Base-by-base conservation (phyloP, 257 asterid genomes). In the Penstemon barbatus region DNA sequence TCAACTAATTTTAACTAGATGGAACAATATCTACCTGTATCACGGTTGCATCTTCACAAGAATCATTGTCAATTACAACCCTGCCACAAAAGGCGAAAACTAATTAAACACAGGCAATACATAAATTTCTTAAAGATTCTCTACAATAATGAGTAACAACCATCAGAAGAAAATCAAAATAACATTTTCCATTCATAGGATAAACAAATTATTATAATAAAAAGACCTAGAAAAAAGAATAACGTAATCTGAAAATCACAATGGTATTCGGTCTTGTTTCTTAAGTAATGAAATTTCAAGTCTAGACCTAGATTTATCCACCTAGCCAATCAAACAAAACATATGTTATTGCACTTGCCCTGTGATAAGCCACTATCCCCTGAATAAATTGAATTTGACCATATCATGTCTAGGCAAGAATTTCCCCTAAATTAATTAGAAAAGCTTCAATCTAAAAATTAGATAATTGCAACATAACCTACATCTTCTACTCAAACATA, bases 51-150 rank as follows among this genome's bases (percentile, higher is more conserved):
- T 86, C 87, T 68, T 78, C 80, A 64, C 88, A 75, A 11, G 94
- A 73, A 63, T 80, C 79, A 8, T 89, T 89, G 75, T 89, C 94
- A 49, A 86, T 81, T 10, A 84, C 89, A 73, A 86, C 96, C 84
- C 96, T 89, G 88, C 76, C 77, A 77, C 63, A 65, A 65, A 45
- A 66, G 79, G 57, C 63, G 57, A 57, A 3, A 61, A 15, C 18
- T 43, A 38, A 67, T 13, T 40, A 57, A 9, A 33, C 39, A 42
- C 53, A 50, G 15, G 45, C 38, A 36, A 41, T 61, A 68, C 7
- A 58, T 5, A 41, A 44, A 66, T 25, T 66, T 40, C 6, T 45
- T 8, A 58, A 33, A 5, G 10, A 33, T 44, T 64, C 46, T 43
- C 9, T 19, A 15, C 18, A 13, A 53, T 25, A 25, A 25, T 25